Base-by-base conservation (phyloP, 2,329 filamentous ascomycete species). In the Pseudogymnoascus verrucosus region DNA sequence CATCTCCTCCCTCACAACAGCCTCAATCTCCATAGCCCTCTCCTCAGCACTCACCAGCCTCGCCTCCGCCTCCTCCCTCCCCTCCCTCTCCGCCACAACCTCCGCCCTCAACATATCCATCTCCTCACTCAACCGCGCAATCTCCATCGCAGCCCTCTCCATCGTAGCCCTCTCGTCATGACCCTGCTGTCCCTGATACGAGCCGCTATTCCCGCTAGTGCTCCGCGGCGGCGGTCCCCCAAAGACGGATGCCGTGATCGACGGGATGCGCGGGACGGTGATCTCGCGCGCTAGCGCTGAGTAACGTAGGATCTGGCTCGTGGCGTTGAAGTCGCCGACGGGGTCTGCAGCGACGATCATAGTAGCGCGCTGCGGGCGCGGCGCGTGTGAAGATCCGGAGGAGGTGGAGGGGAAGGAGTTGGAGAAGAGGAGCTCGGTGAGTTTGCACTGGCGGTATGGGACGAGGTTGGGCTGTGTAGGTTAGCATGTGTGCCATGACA, bases 271-370 rank as follows among this genome's bases (percentile, higher is more conserved):
- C 5, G 93, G 92, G 1, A 97, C 91, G 0, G 93, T 96, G 10
- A 98, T 90, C 76, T 98, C 93, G 19, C 92, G 86, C 0, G 95
- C 95, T 4, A 99, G 82, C 0, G 95, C 93, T 21, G 91, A 95
- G 77, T 99, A 99, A 16, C 93, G 88, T 1, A 99, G 80, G 66
- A 99, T 98, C 73, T 98, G 95, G 4, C 91, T 96, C 0, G 95
- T 99, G 11, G 95, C 92, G 72, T 98, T 98, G 79, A 93, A 97
- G 75, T 99, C 95, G 39, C 95, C 93, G 11, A 90, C 77, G 0
- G 95, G 91, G 71, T 99, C 93, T 2, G 93, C 95, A 0, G 93
- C 96, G 14, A 98, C 93, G 64, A 99, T 89, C 93, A 99, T 98
- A 70, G 96, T 86, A 1, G 89, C 93, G 71, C 89, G 93, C 73